phyloP scores from a whole-genome alignment of 371 early-diverging fungal genomes.

The Saksenaea vasiformis region DNA sequence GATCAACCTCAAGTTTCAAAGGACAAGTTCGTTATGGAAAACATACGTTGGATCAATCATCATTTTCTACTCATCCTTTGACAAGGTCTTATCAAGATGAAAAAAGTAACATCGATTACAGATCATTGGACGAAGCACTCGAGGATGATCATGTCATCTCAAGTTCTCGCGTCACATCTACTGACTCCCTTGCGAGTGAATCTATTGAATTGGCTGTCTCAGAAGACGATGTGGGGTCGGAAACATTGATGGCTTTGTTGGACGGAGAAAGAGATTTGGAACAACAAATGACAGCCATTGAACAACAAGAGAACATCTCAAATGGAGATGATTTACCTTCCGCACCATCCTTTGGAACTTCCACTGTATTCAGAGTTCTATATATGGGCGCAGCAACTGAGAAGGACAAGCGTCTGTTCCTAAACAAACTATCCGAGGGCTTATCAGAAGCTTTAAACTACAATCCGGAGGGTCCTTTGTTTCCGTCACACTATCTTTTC shows the following conservation, averaged over 20 bases:
- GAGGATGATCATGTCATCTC: conserved; percentile 7
- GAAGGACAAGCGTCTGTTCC: conserved; percentile 30
- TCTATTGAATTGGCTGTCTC: neutral
- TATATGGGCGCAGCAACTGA: conserved; percentile 41
- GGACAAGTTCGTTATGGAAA: neutral
- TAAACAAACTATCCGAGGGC: conserved; percentile 39
- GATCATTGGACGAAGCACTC: neutral
- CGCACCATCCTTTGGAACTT: conserved; percentile 23
- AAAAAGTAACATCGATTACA: neutral
- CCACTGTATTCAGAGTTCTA: conserved; percentile 33
- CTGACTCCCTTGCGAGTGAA: conserved; percentile 8
- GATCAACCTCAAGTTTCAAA: neutral
- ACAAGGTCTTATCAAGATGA: neutral
- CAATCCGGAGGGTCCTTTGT: conserved; percentile 14
- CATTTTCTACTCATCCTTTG: conserved; percentile 4
- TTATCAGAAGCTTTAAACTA: conserved; percentile 19
- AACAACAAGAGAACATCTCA: conserved; percentile 14
- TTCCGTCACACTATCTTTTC: conserved; percentile 13
- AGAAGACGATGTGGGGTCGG: conserved; percentile 15
- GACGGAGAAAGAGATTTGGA: conserved; percentile 16
- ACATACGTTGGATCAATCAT: neutral
- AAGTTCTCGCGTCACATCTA: neutral
- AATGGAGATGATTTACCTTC: neutral
- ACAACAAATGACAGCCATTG: conserved; percentile 31
- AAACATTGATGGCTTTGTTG: conserved; percentile 19